phyloP scores from a whole-genome alignment of 2,329 filamentous ascomycete species.

The Sclerotinia trifoliorum region DNA sequence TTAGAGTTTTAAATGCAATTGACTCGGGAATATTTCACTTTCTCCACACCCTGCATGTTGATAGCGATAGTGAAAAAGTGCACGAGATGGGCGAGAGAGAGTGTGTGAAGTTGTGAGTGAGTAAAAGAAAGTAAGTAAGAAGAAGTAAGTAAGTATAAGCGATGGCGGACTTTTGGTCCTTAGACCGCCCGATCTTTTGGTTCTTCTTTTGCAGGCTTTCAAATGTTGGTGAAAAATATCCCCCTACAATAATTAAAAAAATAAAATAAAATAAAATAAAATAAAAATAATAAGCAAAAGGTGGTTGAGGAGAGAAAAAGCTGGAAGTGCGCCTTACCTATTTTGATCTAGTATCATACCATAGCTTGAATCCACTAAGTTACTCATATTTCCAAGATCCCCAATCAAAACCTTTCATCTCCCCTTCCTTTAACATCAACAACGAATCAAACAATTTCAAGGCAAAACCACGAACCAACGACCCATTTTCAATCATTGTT shows the following conservation, averaged over 20 bases:
- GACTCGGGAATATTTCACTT: background rate
- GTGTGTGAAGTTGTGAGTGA: too few species aligned
- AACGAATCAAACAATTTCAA: constrained; percentile 22
- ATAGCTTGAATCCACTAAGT: constrained; percentile 3
- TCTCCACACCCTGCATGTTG: background rate
- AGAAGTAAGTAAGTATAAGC: too few species aligned
- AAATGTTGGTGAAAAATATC: background rate
- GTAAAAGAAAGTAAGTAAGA: too few species aligned
- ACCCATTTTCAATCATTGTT: constrained; percentile 16
- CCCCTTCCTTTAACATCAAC: constrained; percentile 15
- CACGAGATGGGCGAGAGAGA: too few species aligned
- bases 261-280: background rate
- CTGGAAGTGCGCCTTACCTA: background rate
- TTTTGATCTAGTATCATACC: background rate
- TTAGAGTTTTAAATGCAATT: background rate
- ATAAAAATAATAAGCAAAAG: background rate
- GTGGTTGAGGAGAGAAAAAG: background rate
- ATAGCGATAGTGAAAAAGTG: background rate
- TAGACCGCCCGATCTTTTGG: background rate
- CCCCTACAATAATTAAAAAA: background rate
- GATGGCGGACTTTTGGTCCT: too few species aligned
- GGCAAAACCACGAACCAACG: constrained; percentile 6
- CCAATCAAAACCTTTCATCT: constrained; percentile 24
- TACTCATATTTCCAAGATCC: constrained; percentile 20
- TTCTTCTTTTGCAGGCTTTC: background rate